phyloP scores from a whole-genome alignment of 805 yeast species.

The Vanderwaltozyma polyspora region DNA sequence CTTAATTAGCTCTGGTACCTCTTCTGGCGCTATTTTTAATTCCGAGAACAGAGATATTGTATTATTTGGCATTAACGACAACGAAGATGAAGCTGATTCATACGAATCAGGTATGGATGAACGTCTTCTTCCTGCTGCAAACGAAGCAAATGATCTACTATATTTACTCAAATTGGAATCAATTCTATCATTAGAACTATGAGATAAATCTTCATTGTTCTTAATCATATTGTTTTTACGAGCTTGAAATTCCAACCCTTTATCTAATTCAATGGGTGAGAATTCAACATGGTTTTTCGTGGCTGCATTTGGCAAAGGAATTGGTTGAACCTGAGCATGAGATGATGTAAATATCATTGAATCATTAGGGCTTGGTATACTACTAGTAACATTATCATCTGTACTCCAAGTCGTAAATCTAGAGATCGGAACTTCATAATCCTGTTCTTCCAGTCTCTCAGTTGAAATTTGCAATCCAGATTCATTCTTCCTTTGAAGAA shows the following conservation, averaged over 20 bases:
- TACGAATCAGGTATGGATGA: slow-evolving; percentile 8
- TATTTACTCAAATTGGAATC: slow-evolving; percentile 1
- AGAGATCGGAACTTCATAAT: slow-evolving; percentile 2
- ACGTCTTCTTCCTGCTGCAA: slow-evolving; percentile 1
- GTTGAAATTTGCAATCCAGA: neutral
- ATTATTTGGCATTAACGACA: slow-evolving; percentile 8
- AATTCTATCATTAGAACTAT: neutral
- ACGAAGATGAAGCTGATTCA: slow-evolving; percentile 12
- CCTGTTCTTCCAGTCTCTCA: no score
- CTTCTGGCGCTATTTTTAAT: slow-evolving; percentile 16
- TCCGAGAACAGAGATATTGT: slow-evolving; percentile 9
- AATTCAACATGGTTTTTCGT: neutral
- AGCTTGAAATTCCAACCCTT: neutral
- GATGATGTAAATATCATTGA: slow-evolving; percentile 18
- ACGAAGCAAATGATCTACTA: neutral
- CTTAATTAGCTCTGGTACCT: slow-evolving; percentile 23
- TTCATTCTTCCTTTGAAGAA: neutral
- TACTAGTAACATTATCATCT: slow-evolving; percentile 2
- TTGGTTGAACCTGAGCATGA: slow-evolving; percentile 29
- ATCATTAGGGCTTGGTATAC: slow-evolving; percentile 5
- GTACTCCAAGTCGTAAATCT: slow-evolving; percentile 7
- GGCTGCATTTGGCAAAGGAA: slow-evolving; percentile 23
- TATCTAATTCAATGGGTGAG: neutral
- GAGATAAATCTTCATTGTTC: neutral
- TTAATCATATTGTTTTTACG: no score